Evolutionary conservation across 176 grass and related monocot genomes (phyloP), one percentile per base, ranked within the genome.

Genomic region (Pontederia paniculata): DNA sequence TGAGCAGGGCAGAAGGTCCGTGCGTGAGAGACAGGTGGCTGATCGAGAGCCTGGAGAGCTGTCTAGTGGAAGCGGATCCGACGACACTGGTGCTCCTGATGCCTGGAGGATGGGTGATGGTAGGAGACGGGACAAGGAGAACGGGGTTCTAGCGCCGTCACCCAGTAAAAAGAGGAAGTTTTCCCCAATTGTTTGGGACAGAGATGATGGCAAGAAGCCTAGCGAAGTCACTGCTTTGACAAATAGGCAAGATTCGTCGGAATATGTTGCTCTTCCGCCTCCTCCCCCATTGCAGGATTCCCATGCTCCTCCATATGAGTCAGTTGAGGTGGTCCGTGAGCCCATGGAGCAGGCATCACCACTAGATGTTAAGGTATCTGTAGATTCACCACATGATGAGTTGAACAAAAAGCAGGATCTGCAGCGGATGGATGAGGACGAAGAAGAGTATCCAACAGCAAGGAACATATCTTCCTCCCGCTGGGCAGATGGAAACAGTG

Each of bases 391-490:
- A 43, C 74, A 75, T 12, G 28, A 45, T 45, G 56, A 74, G 48
- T 58, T 69, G 56, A 62, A 22, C 3, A 56, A 66, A 22, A 47
- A 55, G 45, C 51, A 48, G 17, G 64, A 58, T 2, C 45, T 15
- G 45, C 28, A 2, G 43, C 22, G 25, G 55, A 16, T 57, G 42
- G 83, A 72, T 14, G 69, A 88, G 48, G 79, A 74, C 37, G 86
- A 88, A 60, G 72, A 82, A 12, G 66, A 65, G 19, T 62, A 72
- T 23, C 50, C 57, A 43, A 66, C 71, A 20, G 63, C 19, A 21
- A 73, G 80, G 70, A 88, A 85, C 48, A 91, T 98, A 65, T 81
- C 79, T 23, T 79, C 69, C 7, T 98, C 93, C 8, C 76, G 93
- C 44, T 98, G 86, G 93, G 86, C 77, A 16, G 68, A 78, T 21